A percentile compares a stretch with the other conserved stretches of the same genome.
Evolutionary conservation across 345 rosid species (phyloP).

Genomic region (Euphorbia lathyris): DNA sequence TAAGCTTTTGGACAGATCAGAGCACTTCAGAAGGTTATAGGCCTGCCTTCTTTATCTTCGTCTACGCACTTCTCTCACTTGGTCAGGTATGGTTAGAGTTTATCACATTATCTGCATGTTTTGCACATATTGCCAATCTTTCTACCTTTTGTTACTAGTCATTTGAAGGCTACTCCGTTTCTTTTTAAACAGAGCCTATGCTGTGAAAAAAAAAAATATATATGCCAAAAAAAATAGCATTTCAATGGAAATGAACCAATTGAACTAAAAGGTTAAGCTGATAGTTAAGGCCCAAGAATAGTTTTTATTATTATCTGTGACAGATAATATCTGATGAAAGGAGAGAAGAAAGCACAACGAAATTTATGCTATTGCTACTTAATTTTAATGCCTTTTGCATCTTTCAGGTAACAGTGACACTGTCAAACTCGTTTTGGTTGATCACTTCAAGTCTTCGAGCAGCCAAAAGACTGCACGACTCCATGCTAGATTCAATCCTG

Average conservation of each 20-base stretch:
- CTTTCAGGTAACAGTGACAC: slow-evolving; percentile 72
- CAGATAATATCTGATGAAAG: not conserved
- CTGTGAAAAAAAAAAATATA: too few relatives aligned
- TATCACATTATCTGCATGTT: slow-evolving; percentile 5
- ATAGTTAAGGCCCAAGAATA: too few relatives aligned
- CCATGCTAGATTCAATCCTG: slow-evolving; percentile 81
- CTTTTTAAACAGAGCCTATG: too few relatives aligned
- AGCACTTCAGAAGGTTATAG: slow-evolving; percentile 50
- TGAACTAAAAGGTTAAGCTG: too few relatives aligned
- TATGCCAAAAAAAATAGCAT: too few relatives aligned
- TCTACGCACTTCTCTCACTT: slow-evolving; percentile 74
- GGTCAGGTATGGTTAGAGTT: slow-evolving; percentile 57
- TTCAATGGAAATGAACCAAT: too few relatives aligned
- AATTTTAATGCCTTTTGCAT: slow-evolving; percentile 1
- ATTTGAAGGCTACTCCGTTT: not conserved
- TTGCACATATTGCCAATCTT: not conserved
- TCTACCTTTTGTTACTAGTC: not conserved
- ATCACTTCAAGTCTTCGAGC: slow-evolving; percentile 80
- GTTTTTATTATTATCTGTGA: too few relatives aligned
- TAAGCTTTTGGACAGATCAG: slow-evolving; percentile 95
- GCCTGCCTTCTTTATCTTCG: slow-evolving; percentile 62
- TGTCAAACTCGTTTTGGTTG: slow-evolving; percentile 86
- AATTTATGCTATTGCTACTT: not conserved
- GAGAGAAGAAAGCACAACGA: not conserved
- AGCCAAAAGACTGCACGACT: slow-evolving; percentile 84